phyloP scores from a whole-genome alignment of 1,284 basidiomycete genomes.

The Gastroboletus turbinatus region DNA sequence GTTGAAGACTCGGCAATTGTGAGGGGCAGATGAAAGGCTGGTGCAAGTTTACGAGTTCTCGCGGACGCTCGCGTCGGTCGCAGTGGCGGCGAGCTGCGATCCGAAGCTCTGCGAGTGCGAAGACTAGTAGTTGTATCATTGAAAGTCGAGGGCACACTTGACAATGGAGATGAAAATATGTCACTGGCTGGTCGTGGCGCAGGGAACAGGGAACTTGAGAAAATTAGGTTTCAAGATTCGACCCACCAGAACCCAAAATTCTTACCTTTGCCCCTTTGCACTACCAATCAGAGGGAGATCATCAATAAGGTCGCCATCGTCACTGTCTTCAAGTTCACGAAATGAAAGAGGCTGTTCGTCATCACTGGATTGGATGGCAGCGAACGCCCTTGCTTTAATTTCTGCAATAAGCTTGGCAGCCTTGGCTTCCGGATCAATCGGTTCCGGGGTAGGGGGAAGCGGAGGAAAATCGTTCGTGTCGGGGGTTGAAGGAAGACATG shows the following conservation, averaged over 20 bases:
- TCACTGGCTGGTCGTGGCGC: background rate
- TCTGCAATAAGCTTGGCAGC: slow-evolving; percentile 58
- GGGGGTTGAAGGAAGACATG: slow-evolving; percentile 40
- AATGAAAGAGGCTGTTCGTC: slow-evolving; percentile 41
- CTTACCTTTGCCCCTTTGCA: slow-evolving; percentile 23
- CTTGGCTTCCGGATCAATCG: slow-evolving; percentile 48
- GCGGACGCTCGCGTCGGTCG: slow-evolving; percentile 10
- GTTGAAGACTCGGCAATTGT: slow-evolving; percentile 7
- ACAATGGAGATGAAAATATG: slow-evolving; percentile 27
- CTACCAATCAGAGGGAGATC: slow-evolving; percentile 20
- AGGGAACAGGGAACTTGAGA: slow-evolving; percentile 8
- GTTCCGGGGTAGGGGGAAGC: slow-evolving; percentile 40
- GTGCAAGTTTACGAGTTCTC: slow-evolving; percentile 17
- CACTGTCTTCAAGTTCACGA: slow-evolving; percentile 48
- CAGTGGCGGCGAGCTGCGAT: slow-evolving; percentile 1
- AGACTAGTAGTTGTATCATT: background rate
- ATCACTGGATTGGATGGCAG: slow-evolving; percentile 42
- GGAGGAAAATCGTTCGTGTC: slow-evolving; percentile 25
- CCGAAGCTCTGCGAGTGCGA: background rate
- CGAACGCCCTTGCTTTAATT: slow-evolving; percentile 56
- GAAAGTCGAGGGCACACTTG: slow-evolving; percentile 20
- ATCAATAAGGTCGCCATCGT: slow-evolving; percentile 44
- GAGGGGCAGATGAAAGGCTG: slow-evolving; percentile 11
- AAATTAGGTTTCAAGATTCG: background rate
- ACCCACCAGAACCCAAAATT: background rate